Evolutionary conservation across 2,329 filamentous ascomycete genomes (phyloP), one percentile per base, ranked within the genome.

Genomic region (Ceratocystis colombiana): DNA sequence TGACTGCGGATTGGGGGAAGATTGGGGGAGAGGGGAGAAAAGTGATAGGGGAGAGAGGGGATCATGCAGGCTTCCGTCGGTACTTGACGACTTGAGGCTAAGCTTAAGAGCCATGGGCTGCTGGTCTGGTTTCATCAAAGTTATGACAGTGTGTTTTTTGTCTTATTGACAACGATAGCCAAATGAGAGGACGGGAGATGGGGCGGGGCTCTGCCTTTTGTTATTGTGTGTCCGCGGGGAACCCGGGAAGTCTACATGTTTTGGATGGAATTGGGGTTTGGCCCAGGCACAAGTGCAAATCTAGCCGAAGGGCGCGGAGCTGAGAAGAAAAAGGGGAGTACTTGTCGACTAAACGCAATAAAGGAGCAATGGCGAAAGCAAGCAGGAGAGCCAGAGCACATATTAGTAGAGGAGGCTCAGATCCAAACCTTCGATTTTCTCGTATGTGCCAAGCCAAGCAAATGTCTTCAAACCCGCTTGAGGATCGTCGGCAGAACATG

Each of bases 1-100:
- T n/a, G 46, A 10, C 46, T n/a, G 20, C 6, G 17, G 17, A 48
- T 10, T 48, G 45, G 45, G 45, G 45, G n/a, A 8, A 20, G 45
- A 48, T 20, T 48, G 46, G 46, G 44, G n/a, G 46, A 25, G 48
- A 28, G 15, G 22, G 48, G 20, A 12, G 17, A 59, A 37, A 41
- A 41, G 12, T 15, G 37, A 41, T 41, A 41, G 37, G 37, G 37
- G 37, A 41, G 37, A 41, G 37, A 15, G 55, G 28, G 55, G 55
- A 20, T 59, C 12, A 59, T 59, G 55, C 55, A 59, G n/a, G 55
- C 17, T 59, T 59, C 55, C 28, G 28, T 59, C 55, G 28, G 55
- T 59, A 37, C 55, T 59, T 59, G 48, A 28, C 12, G 48, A 28
- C 37, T 12, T 41, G 50, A 28, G 28, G 25, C 28, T 37, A 33